Evolutionary conservation across 495 filamentous ascomycete genomes (phyloP), one percentile per base, ranked within the genome.

Genomic region (Hypoxylon trugodes): DNA sequence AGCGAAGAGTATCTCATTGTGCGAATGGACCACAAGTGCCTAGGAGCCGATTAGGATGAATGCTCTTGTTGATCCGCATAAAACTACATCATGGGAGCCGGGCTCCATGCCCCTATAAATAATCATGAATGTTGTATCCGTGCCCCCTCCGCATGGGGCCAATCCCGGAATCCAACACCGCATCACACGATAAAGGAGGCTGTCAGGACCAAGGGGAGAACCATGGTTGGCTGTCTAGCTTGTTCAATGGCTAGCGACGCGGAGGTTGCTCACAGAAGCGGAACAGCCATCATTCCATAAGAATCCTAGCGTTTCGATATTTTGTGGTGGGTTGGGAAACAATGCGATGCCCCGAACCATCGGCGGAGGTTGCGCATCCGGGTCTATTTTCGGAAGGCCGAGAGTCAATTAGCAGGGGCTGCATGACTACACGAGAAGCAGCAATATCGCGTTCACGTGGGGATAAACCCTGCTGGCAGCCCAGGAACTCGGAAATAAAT

Each of bases 321-420:
- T 18, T 49, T 55, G 33, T 37, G 42, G 55, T 61, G 65, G 62
- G 53, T 62, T 53, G 49, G 48, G 45, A 35, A 36, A 50, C 33
- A 41, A 36, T 13, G 15, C 32, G 41, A 37, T 65, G 61, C 53
- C 33, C 10, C 19, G 60, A 64, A 58, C 22, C 33, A 56, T 45
- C 42, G 41, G 60, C 69, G 69, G 69, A 71, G 61, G 65, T 56
- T 63, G 32, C 32, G 16, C 49, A 35, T 71, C 69, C 69, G 69
- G 53, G 10, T 33, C 57, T 62, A 47, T 62, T 66, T 65, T 49
- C 52, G 58, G 63, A 65, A 57, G 57, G 48, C 61, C 19, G 15
- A 16, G 1, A 9, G 7, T 32, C 21, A 4, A 45, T 10, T 8
- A n/a, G 15, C 45, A 22, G 26, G 51, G 59, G 43, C 6, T 3